These are phyloP conservation scores for Elongisporangium anandrum DNA, from an alignment of 352 stramenopile genomes.

Conservation along the genomic window DNA sequence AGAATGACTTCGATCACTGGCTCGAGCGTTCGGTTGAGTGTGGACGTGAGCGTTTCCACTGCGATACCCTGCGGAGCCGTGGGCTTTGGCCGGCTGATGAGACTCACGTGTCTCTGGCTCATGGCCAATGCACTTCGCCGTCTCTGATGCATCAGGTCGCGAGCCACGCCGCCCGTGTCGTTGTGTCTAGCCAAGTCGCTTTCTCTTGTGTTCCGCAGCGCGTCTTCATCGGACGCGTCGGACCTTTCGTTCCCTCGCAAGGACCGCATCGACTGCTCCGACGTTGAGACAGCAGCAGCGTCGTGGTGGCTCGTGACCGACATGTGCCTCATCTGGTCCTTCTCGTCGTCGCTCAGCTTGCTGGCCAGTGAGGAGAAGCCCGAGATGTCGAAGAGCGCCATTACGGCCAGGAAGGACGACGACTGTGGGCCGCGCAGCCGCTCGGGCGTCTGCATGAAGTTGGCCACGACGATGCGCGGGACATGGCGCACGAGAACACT, in stretches of 20 bases:
- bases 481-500: constrained; percentile 61
- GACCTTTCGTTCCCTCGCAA: not conserved
- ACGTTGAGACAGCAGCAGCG: not conserved
- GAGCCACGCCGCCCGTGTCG: constrained; percentile 5
- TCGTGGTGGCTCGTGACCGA: not conserved
- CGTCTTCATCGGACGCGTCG: not conserved
- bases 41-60: constrained; percentile 65
- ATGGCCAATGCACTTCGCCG: constrained; percentile 16
- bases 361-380: constrained; percentile 83
- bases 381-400: constrained; percentile 84
- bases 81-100: constrained; percentile 26
- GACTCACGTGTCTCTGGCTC: not conserved
- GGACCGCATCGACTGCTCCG: not conserved
- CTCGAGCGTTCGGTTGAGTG: constrained; percentile 77
- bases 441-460: constrained; percentile 43
- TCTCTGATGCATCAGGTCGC: constrained; percentile 41
- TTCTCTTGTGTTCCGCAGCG: constrained; percentile 9
- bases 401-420: constrained; percentile 46
- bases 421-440: constrained; percentile 43
- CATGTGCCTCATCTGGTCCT: constrained; percentile 24
- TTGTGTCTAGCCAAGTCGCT: constrained; percentile 4
- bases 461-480: constrained; percentile 65
- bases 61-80: constrained; percentile 38
- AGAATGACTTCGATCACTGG: constrained; percentile 76
- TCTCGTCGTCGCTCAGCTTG: constrained; percentile 59